phyloP scores from a whole-genome alignment of 305 asterid genomes.

The Solanum chacoense region DNA sequence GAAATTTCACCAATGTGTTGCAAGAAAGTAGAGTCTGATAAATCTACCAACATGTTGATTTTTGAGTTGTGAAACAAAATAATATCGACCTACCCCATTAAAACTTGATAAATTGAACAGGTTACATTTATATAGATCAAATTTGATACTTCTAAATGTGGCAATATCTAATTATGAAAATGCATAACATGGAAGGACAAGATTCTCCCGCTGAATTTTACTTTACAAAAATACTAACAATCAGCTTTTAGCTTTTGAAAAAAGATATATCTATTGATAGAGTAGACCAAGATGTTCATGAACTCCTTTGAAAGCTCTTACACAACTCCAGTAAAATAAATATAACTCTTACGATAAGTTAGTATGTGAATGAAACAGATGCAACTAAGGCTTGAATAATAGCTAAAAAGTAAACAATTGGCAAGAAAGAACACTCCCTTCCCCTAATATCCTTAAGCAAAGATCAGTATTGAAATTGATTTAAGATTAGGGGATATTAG shows the following conservation, averaged over 20 bases:
- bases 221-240: background rate
- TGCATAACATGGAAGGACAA: background rate
- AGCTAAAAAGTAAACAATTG: background rate
- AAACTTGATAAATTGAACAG: background rate
- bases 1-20: background rate
- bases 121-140: background rate
- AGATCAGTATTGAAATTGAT: background rate
- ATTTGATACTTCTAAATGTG: background rate
- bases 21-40: background rate
- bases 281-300: background rate
- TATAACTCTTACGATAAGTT: background rate
- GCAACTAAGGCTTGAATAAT: background rate
- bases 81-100: background rate
- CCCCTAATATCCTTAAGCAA: background rate
- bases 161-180: background rate
- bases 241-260: background rate
- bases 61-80: background rate
- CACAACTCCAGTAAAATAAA: background rate
- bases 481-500: background rate
- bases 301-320: background rate
- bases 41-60: background rate
- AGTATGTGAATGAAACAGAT: background rate
- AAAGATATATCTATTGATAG: background rate
- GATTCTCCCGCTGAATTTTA: background rate
- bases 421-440: background rate